Conservation (phyloP, 495 filamentous ascomycete species). For the Aspergillus baeticus region DNA sequence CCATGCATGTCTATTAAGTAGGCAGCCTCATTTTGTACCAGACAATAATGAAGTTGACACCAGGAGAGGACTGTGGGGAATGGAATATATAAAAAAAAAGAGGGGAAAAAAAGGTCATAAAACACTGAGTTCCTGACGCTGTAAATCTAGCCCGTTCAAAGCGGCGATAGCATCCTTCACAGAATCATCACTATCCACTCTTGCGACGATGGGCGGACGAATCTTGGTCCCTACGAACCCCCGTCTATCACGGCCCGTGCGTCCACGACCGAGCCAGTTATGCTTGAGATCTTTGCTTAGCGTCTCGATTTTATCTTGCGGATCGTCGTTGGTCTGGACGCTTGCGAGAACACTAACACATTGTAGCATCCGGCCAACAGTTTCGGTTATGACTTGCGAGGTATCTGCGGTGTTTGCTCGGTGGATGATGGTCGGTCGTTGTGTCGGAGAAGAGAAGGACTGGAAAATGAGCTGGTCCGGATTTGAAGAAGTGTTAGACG, state of each 20-base stretch:
- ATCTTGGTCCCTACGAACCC: slow-evolving; percentile 79
- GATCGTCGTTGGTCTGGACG: slow-evolving; percentile 68
- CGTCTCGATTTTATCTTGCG: slow-evolving; percentile 77
- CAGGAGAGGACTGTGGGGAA: slow-evolving; percentile 1
- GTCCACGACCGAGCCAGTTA: slow-evolving; percentile 91
- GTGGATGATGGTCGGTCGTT: slow-evolving; percentile 43
- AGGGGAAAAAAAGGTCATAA: slow-evolving; percentile 17
- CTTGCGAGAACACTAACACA: slow-evolving; percentile 88
- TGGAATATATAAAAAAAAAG: slow-evolving; percentile 18
- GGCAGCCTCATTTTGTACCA: slow-evolving; percentile 13
- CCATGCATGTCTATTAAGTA: background rate
- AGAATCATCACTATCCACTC: slow-evolving; percentile 23
- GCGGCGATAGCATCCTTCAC: slow-evolving; percentile 4
- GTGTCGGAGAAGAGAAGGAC: slow-evolving; percentile 52
- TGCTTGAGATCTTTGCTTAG: slow-evolving; percentile 83
- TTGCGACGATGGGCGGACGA: slow-evolving; percentile 36
- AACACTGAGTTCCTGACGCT: slow-evolving; percentile 35
- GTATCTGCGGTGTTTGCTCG: slow-evolving; percentile 51
- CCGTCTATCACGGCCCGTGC: slow-evolving; percentile 83
- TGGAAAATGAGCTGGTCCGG: slow-evolving; percentile 48
- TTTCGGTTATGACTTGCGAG: slow-evolving; percentile 84
- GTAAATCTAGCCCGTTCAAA: slow-evolving; percentile 19
- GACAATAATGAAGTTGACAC: slow-evolving; percentile 19
- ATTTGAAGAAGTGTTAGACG: slow-evolving; percentile 79
- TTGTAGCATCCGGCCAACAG: slow-evolving; percentile 93